Evolutionary conservation across 768 basidiomycete genomes (phyloP).

Genomic region (Phylloporus sp.): DNA sequence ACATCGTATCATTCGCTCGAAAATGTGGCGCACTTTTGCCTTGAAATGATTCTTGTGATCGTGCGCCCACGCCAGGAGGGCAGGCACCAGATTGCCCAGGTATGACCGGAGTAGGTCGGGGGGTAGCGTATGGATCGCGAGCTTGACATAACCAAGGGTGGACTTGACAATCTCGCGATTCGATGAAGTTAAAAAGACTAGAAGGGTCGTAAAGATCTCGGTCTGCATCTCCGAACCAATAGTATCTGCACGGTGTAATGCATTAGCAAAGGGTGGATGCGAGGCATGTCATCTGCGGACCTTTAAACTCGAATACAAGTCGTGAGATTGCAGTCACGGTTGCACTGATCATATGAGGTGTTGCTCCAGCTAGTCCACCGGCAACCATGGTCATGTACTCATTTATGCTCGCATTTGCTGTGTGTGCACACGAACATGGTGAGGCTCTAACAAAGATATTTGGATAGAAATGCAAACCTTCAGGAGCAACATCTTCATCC

Average conservation of each 20-base stretch:
- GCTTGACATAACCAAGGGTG: conserved; percentile 89
- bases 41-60: conserved; percentile 99
- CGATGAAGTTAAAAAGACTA: conserved; percentile 87
- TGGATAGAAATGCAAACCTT: conserved; percentile 28
- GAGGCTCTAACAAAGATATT: background rate
- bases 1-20: conserved; percentile 89
- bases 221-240: conserved; percentile 68
- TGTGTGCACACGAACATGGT: conserved; percentile 11
- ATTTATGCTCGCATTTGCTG: conserved; percentile 70
- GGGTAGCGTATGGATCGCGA: conserved; percentile 83
- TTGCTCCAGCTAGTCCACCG: conserved; percentile 88
- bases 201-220: conserved; percentile 80
- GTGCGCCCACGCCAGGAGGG: conserved; percentile 86
- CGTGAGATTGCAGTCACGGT: conserved; percentile 92
- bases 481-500: conserved; percentile 59
- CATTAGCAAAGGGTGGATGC: background rate
- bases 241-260: conserved; percentile 41
- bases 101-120: conserved; percentile 69
- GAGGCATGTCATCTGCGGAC: conserved; percentile 34
- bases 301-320: conserved; percentile 93
- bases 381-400: conserved; percentile 97
- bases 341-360: conserved; percentile 98
- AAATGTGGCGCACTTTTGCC: conserved; percentile 91
- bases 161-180: conserved; percentile 99
- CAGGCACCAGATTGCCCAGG: conserved; percentile 73